Evolutionary conservation across 495 filamentous ascomycete genomes (phyloP), one percentile per base, ranked within the genome.

Genomic region (Wilcoxina mikolae): DNA sequence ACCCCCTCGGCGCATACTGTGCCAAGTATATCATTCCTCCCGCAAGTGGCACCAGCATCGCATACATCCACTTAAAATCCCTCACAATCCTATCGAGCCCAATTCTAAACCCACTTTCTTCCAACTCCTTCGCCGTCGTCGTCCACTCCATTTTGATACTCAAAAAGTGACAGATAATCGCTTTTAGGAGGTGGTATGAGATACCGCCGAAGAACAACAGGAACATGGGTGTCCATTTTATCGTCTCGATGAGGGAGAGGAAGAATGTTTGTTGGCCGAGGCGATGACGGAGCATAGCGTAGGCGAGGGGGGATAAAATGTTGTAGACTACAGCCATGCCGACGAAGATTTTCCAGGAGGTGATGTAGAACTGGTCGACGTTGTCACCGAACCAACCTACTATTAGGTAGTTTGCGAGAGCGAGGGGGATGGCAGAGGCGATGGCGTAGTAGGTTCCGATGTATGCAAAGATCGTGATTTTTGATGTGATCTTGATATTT

Each of bases 381-480:
- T 77, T 74, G 12, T 75, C 79, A 66, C 76, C 78, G 71, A 77
- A 82, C 77, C 78, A 81, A 49, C 81, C 83, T 51, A 83, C 75
- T 47, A 83, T 66, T 68, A 87, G 83, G 66, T 85, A 87, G 69
- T 87, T 87, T 59, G 71, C 68, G 23, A 78, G 69, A 0, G 82
- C 84, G 68, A 87, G 71, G 62, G 85, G 72, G 81, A 81, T 85
- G 29, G 83, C 78, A 10, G 79, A 77, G 27, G 74, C 83, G 52
- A 87, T 79, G 50, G 83, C 83, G 67, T 85, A 87, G 71, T 87
- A 87, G 11, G 83, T 85, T 20, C 83, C 83, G 55, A 87, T 81
- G 64, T 87, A 87, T 0, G 82, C 82, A 62, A 85, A 69, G 60
- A 85, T 80, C 29, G 83, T 85, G 64, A 85, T 65, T 67, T 87